Base-by-base conservation (phyloP, 2,329 filamentous ascomycete genomes). In the Pseudocercospora vitis region DNA sequence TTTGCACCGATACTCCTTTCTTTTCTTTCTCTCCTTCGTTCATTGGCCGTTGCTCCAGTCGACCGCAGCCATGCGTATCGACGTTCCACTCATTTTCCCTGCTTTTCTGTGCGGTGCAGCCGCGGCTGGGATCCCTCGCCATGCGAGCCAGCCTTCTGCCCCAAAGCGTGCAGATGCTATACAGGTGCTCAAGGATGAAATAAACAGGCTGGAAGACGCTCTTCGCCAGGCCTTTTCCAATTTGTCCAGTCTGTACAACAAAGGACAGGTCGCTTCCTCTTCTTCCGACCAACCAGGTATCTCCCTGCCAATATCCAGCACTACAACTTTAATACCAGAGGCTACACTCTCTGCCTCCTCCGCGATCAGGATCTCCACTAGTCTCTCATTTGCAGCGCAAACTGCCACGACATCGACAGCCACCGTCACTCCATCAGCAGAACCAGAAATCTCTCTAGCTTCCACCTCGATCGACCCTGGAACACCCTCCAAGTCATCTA, bases 61-160 rank as follows among this genome's bases (percentile, higher is more conserved):
- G 39, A 48, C 35, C 37, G 37, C 37, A 42, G 32, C 19, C 24
- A 62, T 63, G 59, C 58, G 52, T 35, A 52, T 58, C 52, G 56
- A 58, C 53, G 42, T 57, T 57, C 58, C 62, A 56, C 52, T 64
- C 59, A 35, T 63, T 59, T 52, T 48, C 48, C 49, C 53, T 37
- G 33, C 56, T 49, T 40, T 59, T 9, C 49, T 60, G 32, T 59
- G 54, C 31, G 55, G 52, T 39, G 59, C 52, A 44, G 28, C 50
- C 75, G 53, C 59, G 31, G 58, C 61, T 53, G 48, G 57, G 59
- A 49, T 59, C 40, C 52, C 59, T 54, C 51, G 55, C 51, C 50
- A 44, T 47, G 37, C 48, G 26, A 33, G 53, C 53, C 56, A 53
- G 49, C 54, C 48, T 50, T 46, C 45, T 33, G 26, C 29, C 35